Evolutionary conservation across 495 filamentous ascomycete species (phyloP), one percentile per base, ranked within the genome.

Genomic region (Neurospora discreta): DNA sequence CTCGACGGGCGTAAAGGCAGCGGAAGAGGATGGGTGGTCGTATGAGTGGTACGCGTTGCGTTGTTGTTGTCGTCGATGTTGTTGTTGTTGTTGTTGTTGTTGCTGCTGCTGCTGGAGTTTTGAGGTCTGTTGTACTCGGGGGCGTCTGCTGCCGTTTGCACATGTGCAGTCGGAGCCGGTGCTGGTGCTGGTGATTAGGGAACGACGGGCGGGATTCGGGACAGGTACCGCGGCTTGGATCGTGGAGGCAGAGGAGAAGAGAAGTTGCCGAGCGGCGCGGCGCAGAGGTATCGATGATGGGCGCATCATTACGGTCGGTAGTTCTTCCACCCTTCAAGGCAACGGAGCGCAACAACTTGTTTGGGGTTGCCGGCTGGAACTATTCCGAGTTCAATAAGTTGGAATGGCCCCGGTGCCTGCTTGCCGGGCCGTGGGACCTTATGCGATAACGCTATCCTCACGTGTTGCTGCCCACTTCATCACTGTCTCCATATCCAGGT

Each of bases 1-100:
- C 85, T 97, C 93, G 74, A 89, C 82, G 46, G 88, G 82, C 69
- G 84, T 89, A 89, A 94, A 97, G 79, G 88, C 82, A 33, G 79
- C 75, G 65, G 87, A 75, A 67, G 88, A 77, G 71, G 86, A 76
- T 73, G 88, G 82, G 83, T 90, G 84, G 72, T 89, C 84, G 78
- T 89, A 82, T 30, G 93, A 95, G 81, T 97, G 92, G 84, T 94
- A 97, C 70, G 76, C 71, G 60, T 85, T 82, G 73, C 69, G 43
- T 36, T 69, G 69, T 20, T 30, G 69, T 16, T 67, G 58, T 41
- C 60, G 26, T 13, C 44, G 44, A 9, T 7, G 39, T 33, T 33
- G 33, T 33, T 33, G 33, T 33, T 33, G 42, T 39, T 69, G 69
- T 15, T n/a, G 69, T 18, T 67, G 58, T 30, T 69, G 26, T 8